These are phyloP conservation scores for Globisporangium camurandrum DNA, from an alignment of 352 stramenopile genomes.

Conservation along the genomic window DNA sequence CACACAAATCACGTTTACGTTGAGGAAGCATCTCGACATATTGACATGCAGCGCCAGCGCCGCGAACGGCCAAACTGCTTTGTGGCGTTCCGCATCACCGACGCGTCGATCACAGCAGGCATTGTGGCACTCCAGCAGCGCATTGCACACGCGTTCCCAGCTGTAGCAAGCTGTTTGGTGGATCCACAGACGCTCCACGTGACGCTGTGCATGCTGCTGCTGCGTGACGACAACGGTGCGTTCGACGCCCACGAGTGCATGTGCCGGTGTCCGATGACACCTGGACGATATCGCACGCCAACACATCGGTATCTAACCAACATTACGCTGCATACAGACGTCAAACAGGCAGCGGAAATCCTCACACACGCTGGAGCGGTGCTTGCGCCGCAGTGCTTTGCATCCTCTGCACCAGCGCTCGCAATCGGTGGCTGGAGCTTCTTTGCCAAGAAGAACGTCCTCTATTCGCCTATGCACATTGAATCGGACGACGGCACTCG, in stretches of 20 bases:
- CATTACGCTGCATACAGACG: conserved; percentile 11
- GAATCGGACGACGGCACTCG: conserved; percentile 4
- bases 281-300: too few species aligned
- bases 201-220: conserved; percentile 33
- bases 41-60: too few species aligned
- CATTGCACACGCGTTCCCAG: conserved; percentile 19
- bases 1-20: too few species aligned
- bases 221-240: conserved; percentile 20
- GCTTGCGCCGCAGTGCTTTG: conserved; percentile 11
- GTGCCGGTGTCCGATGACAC: too few species aligned
- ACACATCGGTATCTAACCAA: too few species aligned
- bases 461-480: conserved; percentile 22
- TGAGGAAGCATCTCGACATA: too few species aligned
- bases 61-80: conserved; percentile 47
- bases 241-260: neutral
- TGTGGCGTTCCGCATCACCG: conserved; percentile 28
- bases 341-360: conserved; percentile 18
- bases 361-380: conserved; percentile 9
- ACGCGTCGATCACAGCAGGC: conserved; percentile 9
- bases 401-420: conserved; percentile 10
- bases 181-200: conserved; percentile 36
- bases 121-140: conserved; percentile 20
- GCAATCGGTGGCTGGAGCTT: conserved; percentile 24
- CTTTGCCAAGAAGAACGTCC: conserved; percentile 30
- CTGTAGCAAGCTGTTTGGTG: conserved; percentile 22